phyloP scores from a whole-genome alignment of 306 rosid genomes.

The Alnus rubra region DNA sequence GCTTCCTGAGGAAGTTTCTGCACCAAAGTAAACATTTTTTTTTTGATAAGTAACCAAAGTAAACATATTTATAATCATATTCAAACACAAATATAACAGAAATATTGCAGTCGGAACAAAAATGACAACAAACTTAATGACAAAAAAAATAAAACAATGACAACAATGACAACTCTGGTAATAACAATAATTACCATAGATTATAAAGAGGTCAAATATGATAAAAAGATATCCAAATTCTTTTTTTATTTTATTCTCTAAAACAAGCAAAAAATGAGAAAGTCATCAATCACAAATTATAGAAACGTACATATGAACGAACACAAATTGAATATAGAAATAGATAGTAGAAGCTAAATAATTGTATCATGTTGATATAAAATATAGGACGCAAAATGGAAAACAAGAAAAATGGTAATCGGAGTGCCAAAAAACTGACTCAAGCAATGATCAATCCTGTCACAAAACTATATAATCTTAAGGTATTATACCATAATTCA shows the following conservation, averaged over 20 bases:
- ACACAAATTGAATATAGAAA: background rate
- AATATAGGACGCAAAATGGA: background rate
- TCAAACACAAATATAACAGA: background rate
- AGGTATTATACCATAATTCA: background rate
- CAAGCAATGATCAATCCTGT: background rate
- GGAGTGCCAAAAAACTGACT: background rate
- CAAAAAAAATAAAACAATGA: slow-evolving; percentile 2
- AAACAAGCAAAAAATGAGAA: background rate
- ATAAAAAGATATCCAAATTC: no score
- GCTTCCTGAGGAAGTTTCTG: slow-evolving; percentile 60
- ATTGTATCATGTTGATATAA: background rate
- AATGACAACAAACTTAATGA: no score
- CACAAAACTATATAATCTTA: background rate
- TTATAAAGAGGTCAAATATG: background rate
- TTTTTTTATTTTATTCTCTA: no score
- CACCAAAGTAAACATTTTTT: slow-evolving; percentile 25
- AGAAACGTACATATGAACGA: background rate
- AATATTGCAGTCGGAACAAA: slow-evolving; percentile 2
- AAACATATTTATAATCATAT: slow-evolving; percentile 4
- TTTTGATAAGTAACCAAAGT: slow-evolving; percentile 10
- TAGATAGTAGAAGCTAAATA: background rate
- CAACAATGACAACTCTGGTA: background rate
- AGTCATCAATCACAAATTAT: background rate
- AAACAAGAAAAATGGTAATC: background rate
- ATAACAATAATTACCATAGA: background rate